A percentile compares a stretch with the other conserved stretches of the same genome.
phyloP scores from a whole-genome alignment of 805 yeast species.

The Saturnispora zaruensis region DNA sequence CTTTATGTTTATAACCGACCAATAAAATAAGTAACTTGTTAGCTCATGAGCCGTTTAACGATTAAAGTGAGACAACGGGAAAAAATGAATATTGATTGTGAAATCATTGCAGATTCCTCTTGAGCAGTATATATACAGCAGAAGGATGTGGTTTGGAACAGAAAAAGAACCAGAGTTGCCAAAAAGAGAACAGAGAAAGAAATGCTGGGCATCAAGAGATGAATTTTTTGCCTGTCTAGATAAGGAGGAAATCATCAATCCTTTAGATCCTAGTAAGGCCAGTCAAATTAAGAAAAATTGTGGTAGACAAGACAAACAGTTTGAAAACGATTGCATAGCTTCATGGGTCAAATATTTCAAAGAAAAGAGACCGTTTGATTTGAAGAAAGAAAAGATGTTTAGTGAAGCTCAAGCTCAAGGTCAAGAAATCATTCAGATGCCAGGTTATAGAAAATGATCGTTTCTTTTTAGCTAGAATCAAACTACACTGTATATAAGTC shows the following conservation, averaged over 20 bases:
- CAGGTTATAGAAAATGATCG: constrained; percentile 20
- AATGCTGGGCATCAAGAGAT: constrained; percentile 91
- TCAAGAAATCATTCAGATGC: constrained; percentile 30
- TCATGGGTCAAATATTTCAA: constrained; percentile 89
- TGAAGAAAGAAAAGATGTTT: constrained; percentile 58
- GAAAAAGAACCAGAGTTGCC: constrained; percentile 31
- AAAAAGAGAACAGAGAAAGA: constrained; percentile 57
- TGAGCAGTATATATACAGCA: neutral
- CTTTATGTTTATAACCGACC: neutral
- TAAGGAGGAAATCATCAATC: constrained; percentile 55
- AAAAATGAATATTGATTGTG: neutral
- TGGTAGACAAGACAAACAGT: constrained; percentile 44
- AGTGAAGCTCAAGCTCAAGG: constrained; percentile 66
- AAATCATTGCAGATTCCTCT: neutral
- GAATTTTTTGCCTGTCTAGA: constrained; percentile 67
- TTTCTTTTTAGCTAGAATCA: neutral
- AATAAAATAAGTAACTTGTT: neutral
- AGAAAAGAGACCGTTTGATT: constrained; percentile 76
- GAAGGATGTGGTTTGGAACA: constrained; percentile 5
- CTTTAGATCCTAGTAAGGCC: constrained; percentile 42
- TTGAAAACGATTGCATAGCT: constrained; percentile 68
- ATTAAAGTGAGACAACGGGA: neutral
- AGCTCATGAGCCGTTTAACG: neutral
- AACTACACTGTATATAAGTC: neutral
- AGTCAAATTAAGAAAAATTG: constrained; percentile 45